phyloP scores from a whole-genome alignment of 31 red algal genomes.

The Bonnemaisonia californica region DNA sequence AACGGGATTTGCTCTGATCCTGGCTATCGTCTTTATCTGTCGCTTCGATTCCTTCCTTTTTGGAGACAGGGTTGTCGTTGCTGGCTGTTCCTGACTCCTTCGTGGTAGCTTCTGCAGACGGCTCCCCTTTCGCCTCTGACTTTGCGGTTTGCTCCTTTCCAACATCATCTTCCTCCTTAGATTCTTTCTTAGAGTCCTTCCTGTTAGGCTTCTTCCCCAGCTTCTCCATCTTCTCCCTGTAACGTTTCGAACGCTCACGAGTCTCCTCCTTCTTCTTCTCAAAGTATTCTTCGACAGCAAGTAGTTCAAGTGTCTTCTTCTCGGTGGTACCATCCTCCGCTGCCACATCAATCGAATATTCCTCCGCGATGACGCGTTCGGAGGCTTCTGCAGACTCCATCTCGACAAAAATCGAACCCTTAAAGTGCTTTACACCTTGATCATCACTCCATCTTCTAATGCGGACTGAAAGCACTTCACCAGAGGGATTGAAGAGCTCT shows the following conservation, averaged over 20 bases:
- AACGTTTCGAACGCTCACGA: not conserved
- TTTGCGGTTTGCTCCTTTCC: too few species aligned
- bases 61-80: not conserved
- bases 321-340: constrained; percentile 21
- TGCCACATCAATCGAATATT: constrained; percentile 44
- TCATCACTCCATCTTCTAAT: constrained; percentile 57
- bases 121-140: too few species aligned
- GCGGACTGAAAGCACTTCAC: constrained; percentile 63
- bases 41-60: too few species aligned
- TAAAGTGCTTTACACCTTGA: constrained; percentile 54
- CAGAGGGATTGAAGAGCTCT: constrained; percentile 73
- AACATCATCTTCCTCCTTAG: not conserved
- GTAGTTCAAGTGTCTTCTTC: constrained; percentile 34
- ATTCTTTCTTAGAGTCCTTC: not conserved
- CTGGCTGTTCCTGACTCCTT: not conserved
- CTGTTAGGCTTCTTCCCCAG: not conserved
- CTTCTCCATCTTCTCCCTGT: not conserved
- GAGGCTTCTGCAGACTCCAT: constrained; percentile 75
- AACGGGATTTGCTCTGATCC: not conserved
- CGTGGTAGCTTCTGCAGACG: too few species aligned
- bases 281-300: constrained; percentile 57
- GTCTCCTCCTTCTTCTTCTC: constrained; percentile 55
- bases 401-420: constrained; percentile 83
- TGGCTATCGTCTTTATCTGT: too few species aligned
- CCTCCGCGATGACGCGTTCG: constrained; percentile 64